Percentiles rank a stretch among this genome's conserved stretches.
phyloP scores from a whole-genome alignment of 306 rosid species.

The Begonia fuchsioides region DNA sequence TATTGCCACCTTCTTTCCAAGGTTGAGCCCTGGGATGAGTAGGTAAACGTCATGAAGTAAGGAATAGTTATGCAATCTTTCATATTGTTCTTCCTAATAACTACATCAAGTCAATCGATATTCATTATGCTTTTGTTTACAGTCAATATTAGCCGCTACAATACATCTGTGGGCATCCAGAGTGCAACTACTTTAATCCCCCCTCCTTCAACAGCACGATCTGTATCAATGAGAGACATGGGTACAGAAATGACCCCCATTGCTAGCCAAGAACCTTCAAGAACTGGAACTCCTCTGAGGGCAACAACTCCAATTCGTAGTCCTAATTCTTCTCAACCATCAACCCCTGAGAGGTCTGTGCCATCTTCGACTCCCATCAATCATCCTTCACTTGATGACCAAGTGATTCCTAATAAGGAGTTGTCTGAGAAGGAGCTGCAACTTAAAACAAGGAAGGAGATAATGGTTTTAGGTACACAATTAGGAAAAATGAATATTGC shows the following conservation, averaged over 20 bases:
- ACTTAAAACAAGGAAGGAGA: constrained; percentile 83
- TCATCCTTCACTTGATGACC: constrained; percentile 12
- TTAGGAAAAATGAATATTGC: constrained; percentile 89
- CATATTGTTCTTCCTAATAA: not conserved
- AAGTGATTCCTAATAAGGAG: constrained; percentile 25
- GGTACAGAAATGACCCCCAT: constrained; percentile 99
- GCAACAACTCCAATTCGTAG: constrained; percentile 89
- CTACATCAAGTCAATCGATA: no score
- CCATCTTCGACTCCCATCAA: constrained; percentile 18
- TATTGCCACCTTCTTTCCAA: no score
- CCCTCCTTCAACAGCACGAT: constrained; percentile 85
- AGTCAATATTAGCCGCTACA: constrained; percentile 73
- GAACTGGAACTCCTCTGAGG: constrained; percentile 91
- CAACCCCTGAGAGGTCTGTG: constrained; percentile 61
- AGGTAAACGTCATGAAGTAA: no score
- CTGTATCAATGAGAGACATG: constrained; percentile 98
- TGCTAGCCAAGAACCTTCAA: constrained; percentile 95
- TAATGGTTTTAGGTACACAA: constrained; percentile 82
- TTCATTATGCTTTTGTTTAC: constrained; percentile 11
- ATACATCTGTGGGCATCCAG: constrained; percentile 55
- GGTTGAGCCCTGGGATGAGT: no score
- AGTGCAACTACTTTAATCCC: constrained; percentile 72
- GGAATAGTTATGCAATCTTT: no score
- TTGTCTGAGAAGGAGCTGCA: constrained; percentile 88
- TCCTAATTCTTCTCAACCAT: constrained; percentile 69